These are phyloP conservation scores for Tylopilus balloui DNA, from an alignment of 768 basidiomycete genomes.

Conservation along the genomic window DNA sequence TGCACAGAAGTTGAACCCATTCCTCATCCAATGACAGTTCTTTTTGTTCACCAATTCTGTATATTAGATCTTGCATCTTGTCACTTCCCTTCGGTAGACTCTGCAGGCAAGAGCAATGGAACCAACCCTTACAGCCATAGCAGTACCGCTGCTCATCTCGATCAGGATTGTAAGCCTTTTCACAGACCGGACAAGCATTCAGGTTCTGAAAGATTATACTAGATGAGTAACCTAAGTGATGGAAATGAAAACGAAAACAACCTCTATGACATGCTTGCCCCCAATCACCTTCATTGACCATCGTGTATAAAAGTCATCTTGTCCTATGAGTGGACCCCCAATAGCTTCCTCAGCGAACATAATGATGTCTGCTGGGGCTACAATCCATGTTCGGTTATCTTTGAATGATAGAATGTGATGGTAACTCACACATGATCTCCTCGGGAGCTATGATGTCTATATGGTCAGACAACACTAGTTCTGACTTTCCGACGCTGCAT, in stretches of 20 bases:
- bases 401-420: not conserved
- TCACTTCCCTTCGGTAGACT: not conserved
- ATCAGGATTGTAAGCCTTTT: not conserved
- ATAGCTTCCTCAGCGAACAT: not conserved
- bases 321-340: not conserved
- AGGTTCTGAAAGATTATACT: not conserved
- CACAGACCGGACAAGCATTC: not conserved
- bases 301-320: not conserved
- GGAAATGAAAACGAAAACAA: too few relatives aligned
- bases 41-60: not conserved
- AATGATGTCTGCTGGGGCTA: not conserved
- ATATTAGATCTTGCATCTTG: not conserved
- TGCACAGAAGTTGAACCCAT: not conserved
- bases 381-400: not conserved
- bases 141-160: not conserved
- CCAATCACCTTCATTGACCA: not conserved
- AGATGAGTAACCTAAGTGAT: too few relatives aligned
- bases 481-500: not conserved
- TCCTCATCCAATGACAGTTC: not conserved
- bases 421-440: not conserved
- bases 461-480: not conserved
- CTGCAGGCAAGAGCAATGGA: not conserved
- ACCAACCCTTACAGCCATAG: not conserved
- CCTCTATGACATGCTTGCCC: too few relatives aligned
- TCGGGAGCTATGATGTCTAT: not conserved